Evolutionary conservation across 2,329 filamentous ascomycete genomes (phyloP).

Genomic region (Ophiocordyceps camponoti-leonardi): DNA sequence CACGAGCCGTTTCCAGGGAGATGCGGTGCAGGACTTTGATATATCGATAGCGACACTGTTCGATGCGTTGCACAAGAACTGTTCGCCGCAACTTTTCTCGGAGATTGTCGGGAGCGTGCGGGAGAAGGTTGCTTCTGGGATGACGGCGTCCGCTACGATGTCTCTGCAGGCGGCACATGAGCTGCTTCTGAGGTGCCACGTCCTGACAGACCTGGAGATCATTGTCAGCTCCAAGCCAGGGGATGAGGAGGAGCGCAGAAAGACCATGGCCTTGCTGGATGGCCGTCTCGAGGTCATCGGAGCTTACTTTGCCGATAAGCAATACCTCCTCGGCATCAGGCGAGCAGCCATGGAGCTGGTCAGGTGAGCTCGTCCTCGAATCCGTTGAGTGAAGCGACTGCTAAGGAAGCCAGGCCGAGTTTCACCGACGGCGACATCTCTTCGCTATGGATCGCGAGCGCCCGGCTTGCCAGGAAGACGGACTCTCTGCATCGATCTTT

Average conservation of each 20-base stretch:
- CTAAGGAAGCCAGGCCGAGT: conserved; percentile 21
- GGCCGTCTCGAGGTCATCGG: conserved; percentile 79
- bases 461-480: conserved; percentile 71
- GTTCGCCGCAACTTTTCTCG: conserved; percentile 32
- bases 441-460: conserved; percentile 69
- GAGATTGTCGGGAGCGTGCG: conserved; percentile 46
- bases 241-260: conserved; percentile 19
- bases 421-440: conserved; percentile 64
- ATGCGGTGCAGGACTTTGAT: conserved; percentile 50
- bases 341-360: conserved; percentile 75
- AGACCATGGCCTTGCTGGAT: conserved; percentile 29
- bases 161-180: conserved; percentile 77
- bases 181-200: conserved; percentile 70
- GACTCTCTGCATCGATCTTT: conserved; percentile 77
- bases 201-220: conserved; percentile 71
- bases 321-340: conserved; percentile 74
- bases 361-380: conserved; percentile 27
- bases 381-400: neutral
- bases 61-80: conserved; percentile 41
- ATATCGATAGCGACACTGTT: conserved; percentile 49
- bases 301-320: conserved; percentile 80
- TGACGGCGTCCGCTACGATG: conserved; percentile 61
- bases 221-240: conserved; percentile 37
- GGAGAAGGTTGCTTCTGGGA: conserved; percentile 50
- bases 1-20: conserved; percentile 34